Conservation (phyloP, 2,329 filamentous ascomycete species). For the Pezicula neosporulosa region DNA sequence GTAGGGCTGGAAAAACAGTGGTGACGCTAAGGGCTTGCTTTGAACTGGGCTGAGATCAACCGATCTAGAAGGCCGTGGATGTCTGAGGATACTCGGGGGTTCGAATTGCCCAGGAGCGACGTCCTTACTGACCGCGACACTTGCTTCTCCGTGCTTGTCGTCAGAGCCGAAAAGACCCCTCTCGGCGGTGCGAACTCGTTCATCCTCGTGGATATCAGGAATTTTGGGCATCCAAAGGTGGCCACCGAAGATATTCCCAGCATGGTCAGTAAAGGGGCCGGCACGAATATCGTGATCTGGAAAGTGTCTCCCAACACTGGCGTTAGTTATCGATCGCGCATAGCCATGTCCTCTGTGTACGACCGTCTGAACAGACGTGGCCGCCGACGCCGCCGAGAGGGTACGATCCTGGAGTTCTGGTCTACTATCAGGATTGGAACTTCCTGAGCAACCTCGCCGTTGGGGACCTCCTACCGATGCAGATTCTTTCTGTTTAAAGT, state of each 20-base stretch:
- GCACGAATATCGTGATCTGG: constrained; percentile 4
- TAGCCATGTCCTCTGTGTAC: constrained; percentile 25
- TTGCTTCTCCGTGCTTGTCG: constrained; percentile 63
- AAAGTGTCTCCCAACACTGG: constrained; percentile 2
- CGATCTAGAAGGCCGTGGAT: constrained; percentile 17
- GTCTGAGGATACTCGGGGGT: constrained; percentile 9
- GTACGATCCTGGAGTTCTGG: constrained; percentile 32
- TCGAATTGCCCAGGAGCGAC: constrained; percentile 53
- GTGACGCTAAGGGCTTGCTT: constrained; percentile 22
- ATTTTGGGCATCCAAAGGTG: constrained; percentile 18
- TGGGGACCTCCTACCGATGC: constrained; percentile 34
- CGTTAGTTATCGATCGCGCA: constrained; percentile 32
- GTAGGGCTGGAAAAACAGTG: constrained; percentile 24
- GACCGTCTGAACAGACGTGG: constrained; percentile 27
- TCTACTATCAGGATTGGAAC: constrained; percentile 33
- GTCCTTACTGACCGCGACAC: constrained; percentile 59
- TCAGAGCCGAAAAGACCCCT: constrained; percentile 52
- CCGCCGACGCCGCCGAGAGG: constrained; percentile 24
- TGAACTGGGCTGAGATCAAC: constrained; percentile 17
- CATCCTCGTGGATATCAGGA: constrained; percentile 40
- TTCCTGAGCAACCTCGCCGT: constrained; percentile 29
- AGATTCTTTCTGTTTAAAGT: constrained; percentile 36
- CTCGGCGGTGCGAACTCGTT: constrained; percentile 62
- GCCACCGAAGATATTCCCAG: constrained; percentile 20
- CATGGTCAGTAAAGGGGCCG: constrained; percentile 23